Base-by-base conservation (phyloP, 441 rosid species). In the Erodium trifolium region DNA sequence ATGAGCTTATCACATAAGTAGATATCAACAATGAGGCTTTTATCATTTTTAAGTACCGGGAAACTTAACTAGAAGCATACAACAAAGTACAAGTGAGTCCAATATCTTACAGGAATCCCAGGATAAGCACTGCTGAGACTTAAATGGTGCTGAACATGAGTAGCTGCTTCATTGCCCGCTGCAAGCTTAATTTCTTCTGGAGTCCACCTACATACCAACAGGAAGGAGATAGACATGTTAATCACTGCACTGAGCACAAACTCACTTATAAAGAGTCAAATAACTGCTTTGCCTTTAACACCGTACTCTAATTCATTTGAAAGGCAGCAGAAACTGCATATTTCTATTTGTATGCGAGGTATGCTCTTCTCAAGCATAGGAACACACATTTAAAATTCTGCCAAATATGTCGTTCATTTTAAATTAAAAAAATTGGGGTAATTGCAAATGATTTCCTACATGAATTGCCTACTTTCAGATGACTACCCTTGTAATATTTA, bases 71-170 rank as follows among this genome's bases (percentile, higher is more conserved):
- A 37, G 65, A 73, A 63, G 75, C 43, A 51, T 51, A 65, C 59
- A 12, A 72, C 31, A 62, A 49, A 19, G 70, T 70, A 51, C 18
- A 51, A 51, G 17, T 51, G 57, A 51, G 7, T 57, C 8, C 41
- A 70, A 10, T 27, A 57, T 43, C 92, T 83, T 76, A 93, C 99
- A 17, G 87, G 88, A 79, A 90, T 76, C 65, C 91, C 92, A 73
- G 65, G 65, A 80, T 91, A 91, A 72, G 96, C 97, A 84, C 99
- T 91, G 68, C 18, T 59, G 69, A 94, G 96, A 68, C 85, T 86
- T 67, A 91, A 84, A 68, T 75, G 78, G 78, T 91, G 97, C 65
- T 66, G 79, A 64, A 91, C 86, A 77, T 69, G 84, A 62, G 89
- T 80, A 67, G 76, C 78, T 68, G 51, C 71, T 78, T 79, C 76